Conservation (phyloP, 768 basidiomycete species). For the Rhizopogon vesiculosus region DNA sequence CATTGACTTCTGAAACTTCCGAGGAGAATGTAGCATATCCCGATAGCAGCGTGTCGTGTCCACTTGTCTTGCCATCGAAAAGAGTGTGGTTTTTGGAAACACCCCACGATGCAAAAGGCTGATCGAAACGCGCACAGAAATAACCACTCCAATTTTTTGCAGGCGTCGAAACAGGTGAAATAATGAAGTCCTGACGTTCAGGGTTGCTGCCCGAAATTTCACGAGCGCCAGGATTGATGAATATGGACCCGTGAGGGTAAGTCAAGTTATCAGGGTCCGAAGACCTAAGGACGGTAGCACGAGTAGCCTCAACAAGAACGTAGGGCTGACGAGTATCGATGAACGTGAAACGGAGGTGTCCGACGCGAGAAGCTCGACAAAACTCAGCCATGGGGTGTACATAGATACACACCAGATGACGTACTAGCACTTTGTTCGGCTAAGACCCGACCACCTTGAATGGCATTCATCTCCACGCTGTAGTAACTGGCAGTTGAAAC, state of each 20-base stretch:
- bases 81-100: conserved; percentile 42
- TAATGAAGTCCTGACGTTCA: conserved; percentile 69
- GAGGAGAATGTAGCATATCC: conserved; percentile 46
- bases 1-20: conserved; percentile 34
- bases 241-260: conserved; percentile 48
- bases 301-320: conserved; percentile 62
- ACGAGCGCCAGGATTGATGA: conserved; percentile 34
- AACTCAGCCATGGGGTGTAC: neutral
- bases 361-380: conserved; percentile 62
- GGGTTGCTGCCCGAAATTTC: conserved; percentile 63
- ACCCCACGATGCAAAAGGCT: conserved; percentile 42
- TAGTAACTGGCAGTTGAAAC: conserved; percentile 52
- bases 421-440: conserved; percentile 61
- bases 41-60: conserved; percentile 41
- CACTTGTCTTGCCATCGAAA: conserved; percentile 20
- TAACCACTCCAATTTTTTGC: conserved; percentile 34
- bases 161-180: conserved; percentile 49
- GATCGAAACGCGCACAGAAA: conserved; percentile 58
- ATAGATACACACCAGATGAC: conserved; percentile 15
- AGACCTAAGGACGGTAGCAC: conserved; percentile 56
- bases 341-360: conserved; percentile 71
- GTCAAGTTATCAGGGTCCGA: conserved; percentile 43
- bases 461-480: conserved; percentile 49
- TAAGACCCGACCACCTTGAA: conserved; percentile 44
- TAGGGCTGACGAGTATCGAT: conserved; percentile 41